A percentile compares a stretch with the other conserved stretches of the same genome.
Conservation (phyloP, 768 basidiomycete genomes). For the Panaeolus cyanescens region DNA sequence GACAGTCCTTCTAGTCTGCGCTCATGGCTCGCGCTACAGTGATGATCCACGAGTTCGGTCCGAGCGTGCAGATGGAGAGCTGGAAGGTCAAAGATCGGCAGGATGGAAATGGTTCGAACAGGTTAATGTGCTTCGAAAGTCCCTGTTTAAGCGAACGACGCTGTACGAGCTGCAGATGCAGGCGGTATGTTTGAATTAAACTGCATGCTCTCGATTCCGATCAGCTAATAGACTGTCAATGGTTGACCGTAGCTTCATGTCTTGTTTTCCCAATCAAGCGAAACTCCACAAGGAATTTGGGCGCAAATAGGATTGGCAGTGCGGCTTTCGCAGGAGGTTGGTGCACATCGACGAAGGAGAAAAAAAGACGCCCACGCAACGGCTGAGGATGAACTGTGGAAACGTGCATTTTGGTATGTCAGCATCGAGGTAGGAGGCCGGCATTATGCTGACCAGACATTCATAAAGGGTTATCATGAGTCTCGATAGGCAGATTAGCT, state of each 20-base stretch:
- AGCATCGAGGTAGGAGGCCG: background rate
- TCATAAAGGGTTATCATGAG: constrained; percentile 42
- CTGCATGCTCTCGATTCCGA: background rate
- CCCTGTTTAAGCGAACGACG: constrained; percentile 55
- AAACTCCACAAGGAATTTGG: constrained; percentile 60
- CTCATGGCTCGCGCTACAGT: constrained; percentile 53
- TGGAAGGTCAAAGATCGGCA: constrained; percentile 36
- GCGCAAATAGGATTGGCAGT: constrained; percentile 61
- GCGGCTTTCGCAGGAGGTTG: constrained; percentile 68
- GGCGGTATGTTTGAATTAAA: constrained; percentile 31
- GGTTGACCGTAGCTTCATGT: constrained; percentile 55
- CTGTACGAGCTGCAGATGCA: constrained; percentile 72
- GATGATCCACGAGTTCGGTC: constrained; percentile 52
- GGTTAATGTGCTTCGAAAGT: constrained; percentile 56
- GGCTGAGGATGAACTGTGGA: constrained; percentile 67
- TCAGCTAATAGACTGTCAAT: background rate
- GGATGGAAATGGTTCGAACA: constrained; percentile 62
- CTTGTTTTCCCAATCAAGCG: constrained; percentile 48
- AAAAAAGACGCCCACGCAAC: constrained; percentile 27
- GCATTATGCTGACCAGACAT: background rate
- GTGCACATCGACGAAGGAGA: constrained; percentile 52
- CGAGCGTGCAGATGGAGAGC: constrained; percentile 29
- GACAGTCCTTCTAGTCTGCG: constrained; percentile 64
- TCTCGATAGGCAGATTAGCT: constrained; percentile 45
- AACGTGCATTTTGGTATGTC: constrained; percentile 56